Conservation (phyloP, 768 basidiomycete genomes). For the Antrodiella citrinella region DNA sequence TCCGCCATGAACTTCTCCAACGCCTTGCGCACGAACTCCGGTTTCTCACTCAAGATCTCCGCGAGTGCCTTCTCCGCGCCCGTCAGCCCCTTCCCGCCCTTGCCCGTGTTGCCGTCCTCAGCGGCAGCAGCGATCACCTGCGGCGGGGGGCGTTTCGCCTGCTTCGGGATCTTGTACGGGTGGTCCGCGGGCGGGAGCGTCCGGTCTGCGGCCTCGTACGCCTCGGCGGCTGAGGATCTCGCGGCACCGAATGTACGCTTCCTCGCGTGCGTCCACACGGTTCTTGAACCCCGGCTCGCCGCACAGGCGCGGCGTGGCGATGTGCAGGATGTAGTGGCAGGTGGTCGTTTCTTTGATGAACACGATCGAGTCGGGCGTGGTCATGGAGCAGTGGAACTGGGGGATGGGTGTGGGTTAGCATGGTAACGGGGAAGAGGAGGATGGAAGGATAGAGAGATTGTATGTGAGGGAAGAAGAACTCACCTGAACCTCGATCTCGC, state of each 20-base stretch:
- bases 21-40: slow-evolving; percentile 13
- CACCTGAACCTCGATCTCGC: slow-evolving; percentile 95
- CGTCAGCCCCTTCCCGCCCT: background rate
- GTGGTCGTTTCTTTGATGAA: slow-evolving; percentile 92
- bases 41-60: background rate
- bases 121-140: slow-evolving; percentile 35
- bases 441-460: slow-evolving; percentile 5
- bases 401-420: slow-evolving; percentile 9
- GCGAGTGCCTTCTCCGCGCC: background rate
- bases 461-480: slow-evolving; percentile 16
- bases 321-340: slow-evolving; percentile 89
- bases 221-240: slow-evolving; percentile 44
- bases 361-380: slow-evolving; percentile 82
- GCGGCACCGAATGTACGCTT: slow-evolving; percentile 70
- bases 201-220: slow-evolving; percentile 18
- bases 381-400: slow-evolving; percentile 94
- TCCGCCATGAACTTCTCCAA: slow-evolving; percentile 15
- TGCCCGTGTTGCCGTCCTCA: background rate
- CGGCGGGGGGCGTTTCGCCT: slow-evolving; percentile 25
- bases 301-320: slow-evolving; percentile 93
- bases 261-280: slow-evolving; percentile 53
- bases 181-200: slow-evolving; percentile 43
- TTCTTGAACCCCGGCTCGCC: slow-evolving; percentile 89
- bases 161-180: slow-evolving; percentile 44
- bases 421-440: slow-evolving; percentile 1